Conservation (phyloP, 345 rosid genomes). For the Populus euphratica region DNA sequence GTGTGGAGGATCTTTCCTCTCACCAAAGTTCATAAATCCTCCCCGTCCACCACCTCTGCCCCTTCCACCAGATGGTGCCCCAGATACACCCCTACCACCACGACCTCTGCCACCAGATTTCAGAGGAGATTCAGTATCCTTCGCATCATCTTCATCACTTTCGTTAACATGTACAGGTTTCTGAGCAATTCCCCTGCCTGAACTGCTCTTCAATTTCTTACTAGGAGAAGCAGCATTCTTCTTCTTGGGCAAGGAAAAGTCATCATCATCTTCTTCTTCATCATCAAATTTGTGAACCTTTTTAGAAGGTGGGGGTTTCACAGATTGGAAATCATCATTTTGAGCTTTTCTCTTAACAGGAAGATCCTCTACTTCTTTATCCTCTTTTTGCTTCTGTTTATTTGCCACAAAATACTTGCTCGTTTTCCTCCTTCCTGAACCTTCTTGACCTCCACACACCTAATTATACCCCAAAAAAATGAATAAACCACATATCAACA, state of each 20-base stretch:
- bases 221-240: conserved; percentile 60
- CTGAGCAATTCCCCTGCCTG: conserved; percentile 63
- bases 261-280: conserved; percentile 48
- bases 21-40: conserved; percentile 91
- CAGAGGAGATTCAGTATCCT: conserved; percentile 48
- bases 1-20: conserved; percentile 97
- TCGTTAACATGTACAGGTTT: conserved; percentile 46
- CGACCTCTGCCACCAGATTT: conserved; percentile 79
- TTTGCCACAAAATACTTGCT: conserved; percentile 88
- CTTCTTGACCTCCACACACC: conserved; percentile 47
- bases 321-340: conserved; percentile 32
- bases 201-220: conserved; percentile 70
- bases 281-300: conserved; percentile 46
- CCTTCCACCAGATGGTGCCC: conserved; percentile 63
- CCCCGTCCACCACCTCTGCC: conserved; percentile 93
- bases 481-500: neutral
- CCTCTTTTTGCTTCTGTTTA: conserved; percentile 59
- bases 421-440: conserved; percentile 69
- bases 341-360: conserved; percentile 65
- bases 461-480: conserved; percentile 10
- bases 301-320: conserved; percentile 48
- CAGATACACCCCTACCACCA: conserved; percentile 70
- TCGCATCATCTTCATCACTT: conserved; percentile 57
- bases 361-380: conserved; percentile 42
- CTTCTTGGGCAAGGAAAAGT: conserved; percentile 50